A percentile compares a stretch with the other conserved stretches of the same genome.
Conservation (phyloP, 345 rosid genomes). For the Acer yangbiense region DNA sequence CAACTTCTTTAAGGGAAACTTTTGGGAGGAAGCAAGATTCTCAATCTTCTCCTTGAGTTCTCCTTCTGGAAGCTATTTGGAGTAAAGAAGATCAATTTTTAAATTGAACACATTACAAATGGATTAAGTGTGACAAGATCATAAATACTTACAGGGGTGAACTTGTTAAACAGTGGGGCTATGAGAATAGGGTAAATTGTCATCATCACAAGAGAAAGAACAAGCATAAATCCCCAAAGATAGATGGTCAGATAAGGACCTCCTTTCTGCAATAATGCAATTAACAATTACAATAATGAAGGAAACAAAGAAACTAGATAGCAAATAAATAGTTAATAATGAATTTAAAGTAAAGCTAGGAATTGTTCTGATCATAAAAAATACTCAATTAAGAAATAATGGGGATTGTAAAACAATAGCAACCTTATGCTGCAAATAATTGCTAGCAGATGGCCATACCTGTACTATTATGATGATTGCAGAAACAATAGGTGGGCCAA, state of each 20-base stretch:
- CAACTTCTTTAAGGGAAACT: slow-evolving; percentile 91
- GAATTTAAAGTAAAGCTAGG: slow-evolving; percentile 4
- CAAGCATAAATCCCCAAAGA: slow-evolving; percentile 97
- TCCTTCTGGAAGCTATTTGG: slow-evolving; percentile 88
- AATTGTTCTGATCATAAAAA: not conserved
- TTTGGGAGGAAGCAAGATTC: slow-evolving; percentile 84
- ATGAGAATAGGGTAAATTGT: slow-evolving; percentile 88
- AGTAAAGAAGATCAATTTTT: slow-evolving; percentile 16
- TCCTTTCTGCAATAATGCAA: slow-evolving; percentile 72
- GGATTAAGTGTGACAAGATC: slow-evolving; percentile 4
- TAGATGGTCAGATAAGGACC: slow-evolving; percentile 99
- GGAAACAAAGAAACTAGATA: not conserved
- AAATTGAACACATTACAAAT: slow-evolving; percentile 8
- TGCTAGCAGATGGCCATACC: slow-evolving; percentile 43
- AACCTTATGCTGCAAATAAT: not conserved
- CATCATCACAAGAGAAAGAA: slow-evolving; percentile 95
- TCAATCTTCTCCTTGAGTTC: slow-evolving; percentile 79
- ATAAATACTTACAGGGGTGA: slow-evolving; percentile 79
- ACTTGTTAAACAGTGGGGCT: slow-evolving; percentile 96
- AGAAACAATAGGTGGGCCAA: slow-evolving; percentile 91
- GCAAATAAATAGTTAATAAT: slow-evolving; percentile 7
- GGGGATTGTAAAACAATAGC: not conserved
- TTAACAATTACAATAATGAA: slow-evolving; percentile 15
- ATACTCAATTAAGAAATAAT: not conserved
- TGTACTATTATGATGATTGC: slow-evolving; percentile 84